Evolutionary conservation across 2,329 filamentous ascomycete species (phyloP).

Genomic region (Fusarium beomiforme): DNA sequence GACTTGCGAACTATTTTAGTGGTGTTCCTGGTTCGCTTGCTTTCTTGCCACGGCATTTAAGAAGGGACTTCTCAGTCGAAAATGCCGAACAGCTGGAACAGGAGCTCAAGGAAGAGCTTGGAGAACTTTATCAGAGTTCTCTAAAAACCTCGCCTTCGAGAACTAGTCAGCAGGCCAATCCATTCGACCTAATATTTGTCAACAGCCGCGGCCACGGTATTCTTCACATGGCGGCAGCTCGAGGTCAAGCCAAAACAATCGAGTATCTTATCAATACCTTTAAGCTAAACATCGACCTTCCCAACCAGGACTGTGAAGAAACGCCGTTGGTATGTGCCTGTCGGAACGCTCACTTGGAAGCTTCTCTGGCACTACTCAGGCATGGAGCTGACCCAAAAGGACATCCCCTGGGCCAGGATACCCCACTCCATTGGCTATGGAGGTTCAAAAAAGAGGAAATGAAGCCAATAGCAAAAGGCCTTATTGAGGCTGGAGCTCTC

Average conservation of each 20-base stretch:
- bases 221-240: not conserved
- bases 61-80: not conserved
- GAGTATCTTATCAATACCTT: not conserved
- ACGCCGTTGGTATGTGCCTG: not conserved
- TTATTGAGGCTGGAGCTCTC: not conserved
- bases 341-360: not conserved
- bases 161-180: not conserved
- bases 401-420: not conserved
- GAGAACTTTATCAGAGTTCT: not conserved
- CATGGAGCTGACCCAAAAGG: not conserved
- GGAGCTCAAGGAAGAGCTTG: not conserved
- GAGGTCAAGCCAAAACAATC: not conserved
- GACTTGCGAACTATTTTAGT: not conserved
- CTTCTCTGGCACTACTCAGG: not conserved
- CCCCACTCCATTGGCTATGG: not conserved
- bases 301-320: not conserved
- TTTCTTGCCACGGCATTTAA: not conserved
- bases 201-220: not conserved
- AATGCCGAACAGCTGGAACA: not conserved
- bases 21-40: not conserved
- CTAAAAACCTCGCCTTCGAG: fast-evolving
- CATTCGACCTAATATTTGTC: not conserved
- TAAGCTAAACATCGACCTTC: not conserved
- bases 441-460: not conserved
- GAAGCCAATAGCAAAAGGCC: not conserved